Evolutionary conservation across 345 rosid genomes (phyloP).

Genomic region (Populus nigra): DNA sequence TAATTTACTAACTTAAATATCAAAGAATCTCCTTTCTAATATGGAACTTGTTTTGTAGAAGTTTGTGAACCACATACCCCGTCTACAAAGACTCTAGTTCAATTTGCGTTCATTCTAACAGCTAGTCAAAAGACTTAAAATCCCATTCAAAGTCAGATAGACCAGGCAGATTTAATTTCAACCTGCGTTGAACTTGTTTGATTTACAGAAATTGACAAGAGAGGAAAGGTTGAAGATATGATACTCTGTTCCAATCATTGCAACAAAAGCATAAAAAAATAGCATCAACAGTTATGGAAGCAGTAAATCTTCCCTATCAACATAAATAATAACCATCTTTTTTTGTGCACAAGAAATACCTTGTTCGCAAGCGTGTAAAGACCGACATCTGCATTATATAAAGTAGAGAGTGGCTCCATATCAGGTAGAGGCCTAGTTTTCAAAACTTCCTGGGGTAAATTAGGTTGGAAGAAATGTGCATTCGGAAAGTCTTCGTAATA

Average conservation of each 20-base stretch:
- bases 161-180: neutral
- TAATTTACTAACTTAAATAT: too few relatives aligned
- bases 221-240: neutral
- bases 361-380: slow-evolving; percentile 97
- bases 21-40: too few relatives aligned
- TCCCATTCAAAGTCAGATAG: neutral
- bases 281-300: neutral
- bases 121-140: neutral
- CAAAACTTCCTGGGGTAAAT: slow-evolving; percentile 49
- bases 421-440: slow-evolving; percentile 60
- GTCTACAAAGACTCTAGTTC: neutral
- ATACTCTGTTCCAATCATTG: neutral
- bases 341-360: slow-evolving; percentile 36
- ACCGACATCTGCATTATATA: slow-evolving; percentile 96
- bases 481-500: slow-evolving; percentile 74
- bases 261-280: neutral
- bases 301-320: neutral
- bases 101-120: neutral
- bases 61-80: too few relatives aligned
- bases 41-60: too few relatives aligned
- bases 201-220: neutral
- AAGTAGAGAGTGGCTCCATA: slow-evolving; percentile 91
- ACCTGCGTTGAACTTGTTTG: neutral
- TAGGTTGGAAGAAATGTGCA: slow-evolving; percentile 85
- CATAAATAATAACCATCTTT: neutral